Conservation (phyloP, 768 basidiomycete species). For the Panaeolus cyanescens region DNA sequence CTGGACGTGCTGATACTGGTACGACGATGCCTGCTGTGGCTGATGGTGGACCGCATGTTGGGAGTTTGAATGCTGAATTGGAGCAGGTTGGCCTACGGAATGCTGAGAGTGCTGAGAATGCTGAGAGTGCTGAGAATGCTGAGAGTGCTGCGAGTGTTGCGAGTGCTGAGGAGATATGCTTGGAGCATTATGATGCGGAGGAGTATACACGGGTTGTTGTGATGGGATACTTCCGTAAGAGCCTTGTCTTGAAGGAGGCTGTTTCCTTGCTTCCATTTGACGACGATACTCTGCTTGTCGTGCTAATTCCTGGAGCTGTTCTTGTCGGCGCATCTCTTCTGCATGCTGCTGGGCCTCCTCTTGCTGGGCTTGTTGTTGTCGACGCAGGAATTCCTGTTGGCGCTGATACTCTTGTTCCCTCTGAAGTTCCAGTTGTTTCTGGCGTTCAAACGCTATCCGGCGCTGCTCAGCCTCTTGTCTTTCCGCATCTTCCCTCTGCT, state of each 20-base stretch:
- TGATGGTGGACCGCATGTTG: not conserved
- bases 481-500: slow-evolving; percentile 24
- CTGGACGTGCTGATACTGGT: slow-evolving; percentile 7
- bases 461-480: slow-evolving; percentile 20
- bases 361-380: slow-evolving; percentile 19
- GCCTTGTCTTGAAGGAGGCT: slow-evolving; percentile 9
- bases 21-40: not conserved
- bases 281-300: slow-evolving; percentile 21
- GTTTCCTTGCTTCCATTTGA: slow-evolving; percentile 19
- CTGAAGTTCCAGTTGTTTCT: slow-evolving; percentile 8
- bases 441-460: slow-evolving; percentile 18
- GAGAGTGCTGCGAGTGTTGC: slow-evolving; percentile 15
- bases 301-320: slow-evolving; percentile 10
- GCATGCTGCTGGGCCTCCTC: slow-evolving; percentile 13
- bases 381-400: slow-evolving; percentile 15
- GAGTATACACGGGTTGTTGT: slow-evolving; percentile 15
- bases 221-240: not conserved
- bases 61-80: not conserved
- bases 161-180: slow-evolving; percentile 4
- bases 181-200: not conserved
- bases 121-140: slow-evolving; percentile 10
- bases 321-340: slow-evolving; percentile 16
- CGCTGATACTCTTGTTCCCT: slow-evolving; percentile 18
- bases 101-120: slow-evolving; percentile 8
- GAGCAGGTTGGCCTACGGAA: not conserved